These are phyloP conservation scores for Piloderma croceum DNA, from an alignment of 768 basidiomycete species.

Conservation along the genomic window DNA sequence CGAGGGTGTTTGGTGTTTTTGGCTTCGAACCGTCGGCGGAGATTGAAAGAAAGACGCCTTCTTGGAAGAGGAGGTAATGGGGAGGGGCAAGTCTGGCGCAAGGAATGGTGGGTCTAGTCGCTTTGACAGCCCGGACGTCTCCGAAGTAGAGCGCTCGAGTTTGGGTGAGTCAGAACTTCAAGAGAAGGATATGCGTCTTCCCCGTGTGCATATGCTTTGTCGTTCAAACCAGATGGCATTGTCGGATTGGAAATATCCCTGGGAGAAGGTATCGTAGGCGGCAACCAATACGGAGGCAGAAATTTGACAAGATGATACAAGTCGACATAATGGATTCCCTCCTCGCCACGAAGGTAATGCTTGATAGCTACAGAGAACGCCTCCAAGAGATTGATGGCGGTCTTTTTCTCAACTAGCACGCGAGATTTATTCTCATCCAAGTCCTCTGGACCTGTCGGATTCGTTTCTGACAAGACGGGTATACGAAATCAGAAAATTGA, in stretches of 20 bases:
- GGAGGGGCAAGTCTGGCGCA: slow-evolving; percentile 25
- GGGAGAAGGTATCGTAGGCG: slow-evolving; percentile 41
- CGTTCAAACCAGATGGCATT: not conserved
- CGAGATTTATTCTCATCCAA: slow-evolving; percentile 39
- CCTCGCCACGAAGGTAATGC: slow-evolving; percentile 61
- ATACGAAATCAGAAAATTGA: not conserved
- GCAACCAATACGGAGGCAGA: slow-evolving; percentile 59
- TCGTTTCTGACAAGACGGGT: slow-evolving; percentile 15
- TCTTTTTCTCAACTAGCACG: slow-evolving; percentile 60
- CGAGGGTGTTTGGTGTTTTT: slow-evolving; percentile 2
- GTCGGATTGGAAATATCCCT: slow-evolving; percentile 20
- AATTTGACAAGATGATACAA: slow-evolving; percentile 54
- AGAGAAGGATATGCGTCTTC: too few relatives aligned
- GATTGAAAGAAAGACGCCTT: slow-evolving; percentile 11
- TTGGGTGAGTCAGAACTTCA: too few relatives aligned
- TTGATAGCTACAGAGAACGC: slow-evolving; percentile 63
- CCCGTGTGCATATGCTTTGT: too few relatives aligned
- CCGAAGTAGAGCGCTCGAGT: too few relatives aligned
- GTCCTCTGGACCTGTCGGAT: slow-evolving; percentile 27
- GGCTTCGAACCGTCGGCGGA: not conserved
- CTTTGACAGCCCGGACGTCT: too few relatives aligned
- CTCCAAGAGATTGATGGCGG: slow-evolving; percentile 60
- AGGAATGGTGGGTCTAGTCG: slow-evolving; percentile 3
- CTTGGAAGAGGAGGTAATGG: slow-evolving; percentile 18
- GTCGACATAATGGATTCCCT: slow-evolving; percentile 23